A percentile compares a stretch with the other conserved stretches of the same genome.
These are phyloP conservation scores for Fusarium armeniacum DNA, from an alignment of 2,329 filamentous ascomycete species.

Conservation along the genomic window DNA sequence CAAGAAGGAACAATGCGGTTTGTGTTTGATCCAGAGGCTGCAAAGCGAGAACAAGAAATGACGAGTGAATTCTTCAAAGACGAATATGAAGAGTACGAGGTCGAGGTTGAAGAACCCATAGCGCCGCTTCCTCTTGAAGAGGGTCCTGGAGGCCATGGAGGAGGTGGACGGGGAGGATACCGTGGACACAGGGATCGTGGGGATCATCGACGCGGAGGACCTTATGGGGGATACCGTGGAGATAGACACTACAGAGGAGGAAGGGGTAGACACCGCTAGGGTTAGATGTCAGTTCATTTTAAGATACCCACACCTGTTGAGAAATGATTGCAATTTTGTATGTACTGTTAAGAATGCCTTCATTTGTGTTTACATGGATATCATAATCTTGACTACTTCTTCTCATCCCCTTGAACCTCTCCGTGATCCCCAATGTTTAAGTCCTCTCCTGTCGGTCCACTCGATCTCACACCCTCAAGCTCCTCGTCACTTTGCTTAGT, in stretches of 20 bases:
- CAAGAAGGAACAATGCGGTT: conserved; percentile 86
- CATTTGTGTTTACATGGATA: conserved; percentile 19
- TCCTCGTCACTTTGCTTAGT: conserved; percentile 39
- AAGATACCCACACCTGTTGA: conserved; percentile 31
- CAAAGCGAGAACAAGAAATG: conserved; percentile 76
- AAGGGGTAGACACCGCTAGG: conserved; percentile 53
- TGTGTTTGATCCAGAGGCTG: conserved; percentile 85
- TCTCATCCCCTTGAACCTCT: conserved; percentile 4
- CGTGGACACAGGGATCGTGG: conserved; percentile 54
- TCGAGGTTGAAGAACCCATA: conserved; percentile 79
- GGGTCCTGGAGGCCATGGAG: conserved; percentile 21
- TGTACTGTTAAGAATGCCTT: not conserved
- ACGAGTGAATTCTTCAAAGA: conserved; percentile 78
- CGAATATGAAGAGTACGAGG: conserved; percentile 81
- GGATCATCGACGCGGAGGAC: conserved; percentile 51
- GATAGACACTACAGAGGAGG: conserved; percentile 55
- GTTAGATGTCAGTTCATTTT: conserved; percentile 1
- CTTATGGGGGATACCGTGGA: conserved; percentile 55
- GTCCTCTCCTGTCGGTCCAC: conserved; percentile 56
- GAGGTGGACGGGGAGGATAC: conserved; percentile 51
- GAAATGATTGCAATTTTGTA: conserved; percentile 1
- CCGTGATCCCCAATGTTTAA: conserved; percentile 40
- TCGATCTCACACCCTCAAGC: conserved; percentile 55
- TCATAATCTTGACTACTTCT: conserved; percentile 9
- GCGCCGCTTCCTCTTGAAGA: conserved; percentile 50